phyloP scores from a whole-genome alignment of 495 filamentous ascomycete genomes.

The Xylaria flabelliformis region DNA sequence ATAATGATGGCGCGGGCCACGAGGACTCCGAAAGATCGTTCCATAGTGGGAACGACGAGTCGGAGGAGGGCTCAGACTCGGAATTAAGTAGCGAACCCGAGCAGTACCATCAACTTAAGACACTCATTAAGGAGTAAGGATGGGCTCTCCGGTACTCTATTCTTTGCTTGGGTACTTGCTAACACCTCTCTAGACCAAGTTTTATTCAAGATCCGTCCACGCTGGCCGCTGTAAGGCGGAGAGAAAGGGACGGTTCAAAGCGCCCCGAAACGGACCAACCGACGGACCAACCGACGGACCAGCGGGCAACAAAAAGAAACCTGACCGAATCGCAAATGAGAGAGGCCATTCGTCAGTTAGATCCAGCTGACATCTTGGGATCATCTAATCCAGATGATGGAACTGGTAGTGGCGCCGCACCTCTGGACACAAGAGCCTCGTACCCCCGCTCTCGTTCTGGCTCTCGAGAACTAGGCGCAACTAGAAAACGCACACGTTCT shows the following conservation, averaged over 20 bases:
- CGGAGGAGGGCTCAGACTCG: slow-evolving; percentile 13
- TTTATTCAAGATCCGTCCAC: slow-evolving; percentile 32
- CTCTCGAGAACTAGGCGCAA: slow-evolving; percentile 11
- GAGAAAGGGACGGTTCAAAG: slow-evolving; percentile 22
- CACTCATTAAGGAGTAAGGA: slow-evolving; percentile 17
- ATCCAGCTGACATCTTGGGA: slow-evolving; percentile 29
- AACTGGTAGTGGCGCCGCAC: not conserved
- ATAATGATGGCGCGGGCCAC: not conserved
- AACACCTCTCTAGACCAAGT: slow-evolving; percentile 31
- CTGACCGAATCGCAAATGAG: slow-evolving; percentile 17
- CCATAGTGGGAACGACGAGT: slow-evolving; percentile 20
- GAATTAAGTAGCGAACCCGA: slow-evolving; percentile 9
- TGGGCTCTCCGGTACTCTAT: not conserved
- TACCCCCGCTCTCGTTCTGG: not conserved
- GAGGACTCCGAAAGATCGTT: slow-evolving; percentile 28
- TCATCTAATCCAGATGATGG: not conserved
- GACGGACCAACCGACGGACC: not conserved
- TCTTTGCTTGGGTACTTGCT: slow-evolving; percentile 13
- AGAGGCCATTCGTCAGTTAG: slow-evolving; percentile 35
- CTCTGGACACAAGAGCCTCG: not conserved
- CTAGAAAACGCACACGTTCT: slow-evolving; percentile 23
- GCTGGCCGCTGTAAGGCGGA: slow-evolving; percentile 36
- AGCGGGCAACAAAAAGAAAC: slow-evolving; percentile 22
- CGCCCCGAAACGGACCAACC: not conserved
- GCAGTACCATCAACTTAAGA: slow-evolving; percentile 22